phyloP scores from a whole-genome alignment of 1,139 yeast genomes.

The Geotrichum carabidarum region DNA sequence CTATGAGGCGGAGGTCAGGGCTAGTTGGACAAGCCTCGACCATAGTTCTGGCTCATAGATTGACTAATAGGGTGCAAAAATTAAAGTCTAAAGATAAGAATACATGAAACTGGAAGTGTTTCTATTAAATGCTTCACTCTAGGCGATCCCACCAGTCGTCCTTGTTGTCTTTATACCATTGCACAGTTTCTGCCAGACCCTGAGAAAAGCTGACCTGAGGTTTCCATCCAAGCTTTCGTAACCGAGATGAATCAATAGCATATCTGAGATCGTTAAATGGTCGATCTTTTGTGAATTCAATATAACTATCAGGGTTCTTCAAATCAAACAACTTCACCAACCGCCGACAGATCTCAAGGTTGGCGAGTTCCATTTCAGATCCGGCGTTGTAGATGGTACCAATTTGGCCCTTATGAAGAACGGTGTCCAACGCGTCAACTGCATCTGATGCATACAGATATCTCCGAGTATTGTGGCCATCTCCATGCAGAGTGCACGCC shows the following conservation, averaged over 20 bases:
- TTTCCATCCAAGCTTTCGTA: slow-evolving; percentile 47
- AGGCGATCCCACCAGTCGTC: slow-evolving; percentile 20
- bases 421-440: slow-evolving; percentile 42
- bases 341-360: slow-evolving; percentile 35
- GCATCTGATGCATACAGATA: slow-evolving; percentile 51
- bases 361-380: slow-evolving; percentile 44
- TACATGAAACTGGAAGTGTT: too few species aligned
- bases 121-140: not conserved
- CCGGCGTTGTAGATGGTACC: slow-evolving; percentile 50
- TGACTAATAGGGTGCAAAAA: too few species aligned
- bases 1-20: too few species aligned
- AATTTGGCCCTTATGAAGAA: slow-evolving; percentile 35
- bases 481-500: slow-evolving; percentile 45
- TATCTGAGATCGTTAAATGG: slow-evolving; percentile 51
- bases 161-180: slow-evolving; percentile 36
- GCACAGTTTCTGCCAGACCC: slow-evolving; percentile 39
- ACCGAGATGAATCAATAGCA: slow-evolving; percentile 41
- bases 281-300: slow-evolving; percentile 44
- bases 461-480: slow-evolving; percentile 45
- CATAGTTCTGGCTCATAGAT: too few species aligned
- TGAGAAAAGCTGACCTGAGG: slow-evolving; percentile 39
- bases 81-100: too few species aligned
- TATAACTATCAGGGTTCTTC: slow-evolving; percentile 23
- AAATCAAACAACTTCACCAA: slow-evolving; percentile 33
- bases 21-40: too few species aligned